These are phyloP conservation scores for Hymenoscyphus occultus DNA, from an alignment of 2,329 filamentous ascomycete genomes.

Conservation along the genomic window DNA sequence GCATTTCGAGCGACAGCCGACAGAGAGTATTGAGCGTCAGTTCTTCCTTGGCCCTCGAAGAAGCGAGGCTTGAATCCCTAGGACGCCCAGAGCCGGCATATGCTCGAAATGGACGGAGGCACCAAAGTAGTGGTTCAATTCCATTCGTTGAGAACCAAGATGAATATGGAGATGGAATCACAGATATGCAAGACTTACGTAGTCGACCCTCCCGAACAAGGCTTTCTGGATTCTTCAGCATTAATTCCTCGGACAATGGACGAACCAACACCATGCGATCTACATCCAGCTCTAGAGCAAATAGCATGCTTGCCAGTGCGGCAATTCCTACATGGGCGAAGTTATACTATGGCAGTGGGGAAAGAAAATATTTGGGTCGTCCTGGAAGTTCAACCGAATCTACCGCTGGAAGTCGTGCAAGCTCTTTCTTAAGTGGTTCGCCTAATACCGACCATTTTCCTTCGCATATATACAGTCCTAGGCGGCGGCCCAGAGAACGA, in stretches of 20 bases:
- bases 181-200: slow-evolving; percentile 54
- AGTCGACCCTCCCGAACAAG: slow-evolving; percentile 53
- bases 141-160: slow-evolving; percentile 56
- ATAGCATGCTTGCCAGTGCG: slow-evolving; percentile 40
- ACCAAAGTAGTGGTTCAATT: slow-evolving; percentile 36
- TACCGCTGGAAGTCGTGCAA: slow-evolving; percentile 44
- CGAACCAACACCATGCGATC: slow-evolving; percentile 36
- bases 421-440: slow-evolving; percentile 46
- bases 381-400: slow-evolving; percentile 34
- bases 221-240: slow-evolving; percentile 51
- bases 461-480: slow-evolving; percentile 45
- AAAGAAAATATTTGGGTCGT: slow-evolving; percentile 48
- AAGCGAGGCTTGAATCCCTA: slow-evolving; percentile 39
- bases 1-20: slow-evolving; percentile 49
- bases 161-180: slow-evolving; percentile 62
- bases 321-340: slow-evolving; percentile 48
- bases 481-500: slow-evolving; percentile 45
- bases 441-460: slow-evolving; percentile 49
- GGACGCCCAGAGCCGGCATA: slow-evolving; percentile 49
- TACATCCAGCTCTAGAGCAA: slow-evolving; percentile 43
- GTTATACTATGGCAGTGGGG: slow-evolving; percentile 69
- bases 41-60: slow-evolving; percentile 41
- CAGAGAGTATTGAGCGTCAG: slow-evolving; percentile 58
- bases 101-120: slow-evolving; percentile 37
- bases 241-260: slow-evolving; percentile 42